Percentiles rank a stretch among this genome's conserved stretches.
These are phyloP conservation scores for Cordyceps farinosa DNA, from an alignment of 2,329 filamentous ascomycete species.

Conservation along the genomic window DNA sequence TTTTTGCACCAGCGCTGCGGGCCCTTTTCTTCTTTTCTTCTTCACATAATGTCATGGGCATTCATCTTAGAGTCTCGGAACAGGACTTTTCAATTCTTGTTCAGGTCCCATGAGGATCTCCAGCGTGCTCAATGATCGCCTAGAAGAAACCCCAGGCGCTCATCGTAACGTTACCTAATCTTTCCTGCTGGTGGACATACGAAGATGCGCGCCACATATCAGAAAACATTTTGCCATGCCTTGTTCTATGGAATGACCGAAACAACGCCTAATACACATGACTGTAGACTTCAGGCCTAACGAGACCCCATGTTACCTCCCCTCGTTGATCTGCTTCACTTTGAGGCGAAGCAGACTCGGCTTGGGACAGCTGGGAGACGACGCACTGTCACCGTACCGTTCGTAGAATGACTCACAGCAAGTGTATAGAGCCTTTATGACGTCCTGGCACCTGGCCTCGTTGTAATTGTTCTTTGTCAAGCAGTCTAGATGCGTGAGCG, in stretches of 20 bases:
- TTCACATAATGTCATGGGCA: conserved; percentile 74
- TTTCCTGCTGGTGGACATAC: conserved; percentile 42
- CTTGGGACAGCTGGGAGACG: conserved; percentile 81
- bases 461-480: conserved; percentile 80
- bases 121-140: conserved; percentile 97
- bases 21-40: conserved; percentile 43
- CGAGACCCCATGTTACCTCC: conserved; percentile 19
- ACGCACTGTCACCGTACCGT: conserved; percentile 70
- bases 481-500: conserved; percentile 60
- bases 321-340: conserved; percentile 67
- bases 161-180: conserved; percentile 65
- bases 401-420: conserved; percentile 91
- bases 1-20: conserved; percentile 20
- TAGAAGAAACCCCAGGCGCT: conserved; percentile 70
- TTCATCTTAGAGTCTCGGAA: conserved; percentile 99
- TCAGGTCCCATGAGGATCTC: conserved; percentile 80
- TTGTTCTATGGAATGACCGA: not conserved
- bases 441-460: conserved; percentile 73
- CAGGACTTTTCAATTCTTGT: conserved; percentile 84
- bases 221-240: not conserved
- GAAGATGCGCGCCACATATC: conserved; percentile 45
- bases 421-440: conserved; percentile 84
- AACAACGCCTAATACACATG: too few relatives aligned
- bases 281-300: not conserved
- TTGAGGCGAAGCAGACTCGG: conserved; percentile 75